These are phyloP conservation scores for Scheffersomyces insectosa DNA, from an alignment of 1,139 yeast species.

Conservation along the genomic window DNA sequence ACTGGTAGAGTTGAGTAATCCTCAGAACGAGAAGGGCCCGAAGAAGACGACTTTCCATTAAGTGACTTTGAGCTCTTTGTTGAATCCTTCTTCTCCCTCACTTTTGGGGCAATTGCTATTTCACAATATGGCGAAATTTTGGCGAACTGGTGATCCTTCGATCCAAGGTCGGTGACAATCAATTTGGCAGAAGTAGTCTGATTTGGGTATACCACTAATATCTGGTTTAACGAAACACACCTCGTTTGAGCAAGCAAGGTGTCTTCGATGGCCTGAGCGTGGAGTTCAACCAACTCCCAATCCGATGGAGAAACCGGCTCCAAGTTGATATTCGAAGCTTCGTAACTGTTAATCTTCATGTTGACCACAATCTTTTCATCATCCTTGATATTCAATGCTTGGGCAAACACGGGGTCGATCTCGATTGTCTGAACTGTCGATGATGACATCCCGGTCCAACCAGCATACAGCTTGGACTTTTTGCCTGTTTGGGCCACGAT, in stretches of 20 bases:
- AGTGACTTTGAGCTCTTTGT: conserved; percentile 9
- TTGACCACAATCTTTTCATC: conserved; percentile 41
- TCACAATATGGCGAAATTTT: conserved; percentile 73
- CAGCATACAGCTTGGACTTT: conserved; percentile 48
- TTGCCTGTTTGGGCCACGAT: conserved; percentile 21
- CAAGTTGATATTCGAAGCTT: conserved; percentile 62
- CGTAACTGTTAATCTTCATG: conserved; percentile 46
- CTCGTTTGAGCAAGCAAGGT: conserved; percentile 78
- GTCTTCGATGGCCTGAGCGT: conserved; percentile 76
- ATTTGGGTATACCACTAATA: conserved; percentile 71
- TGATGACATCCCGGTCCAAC: conserved; percentile 78
- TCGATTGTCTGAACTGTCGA: conserved; percentile 31
- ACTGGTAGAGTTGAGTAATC: conserved; percentile 35
- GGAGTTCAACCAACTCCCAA: conserved; percentile 89
- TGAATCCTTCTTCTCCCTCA: conserved; percentile 38
- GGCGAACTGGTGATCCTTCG: conserved; percentile 49
- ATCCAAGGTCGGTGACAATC: conserved; percentile 62
- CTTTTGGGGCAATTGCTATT: conserved; percentile 80
- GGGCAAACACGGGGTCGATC: conserved; percentile 42
- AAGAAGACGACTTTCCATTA: conserved; percentile 20
- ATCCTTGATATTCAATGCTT: conserved; percentile 52
- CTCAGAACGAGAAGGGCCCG: conserved; percentile 32
- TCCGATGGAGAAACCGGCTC: conserved; percentile 80
- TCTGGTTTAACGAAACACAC: conserved; percentile 63
- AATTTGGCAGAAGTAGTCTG: conserved; percentile 65